A percentile compares a stretch with the other conserved stretches of the same genome.
Evolutionary conservation across 2,329 filamentous ascomycete species (phyloP).

Genomic region (Daldinia eschscholtzii): DNA sequence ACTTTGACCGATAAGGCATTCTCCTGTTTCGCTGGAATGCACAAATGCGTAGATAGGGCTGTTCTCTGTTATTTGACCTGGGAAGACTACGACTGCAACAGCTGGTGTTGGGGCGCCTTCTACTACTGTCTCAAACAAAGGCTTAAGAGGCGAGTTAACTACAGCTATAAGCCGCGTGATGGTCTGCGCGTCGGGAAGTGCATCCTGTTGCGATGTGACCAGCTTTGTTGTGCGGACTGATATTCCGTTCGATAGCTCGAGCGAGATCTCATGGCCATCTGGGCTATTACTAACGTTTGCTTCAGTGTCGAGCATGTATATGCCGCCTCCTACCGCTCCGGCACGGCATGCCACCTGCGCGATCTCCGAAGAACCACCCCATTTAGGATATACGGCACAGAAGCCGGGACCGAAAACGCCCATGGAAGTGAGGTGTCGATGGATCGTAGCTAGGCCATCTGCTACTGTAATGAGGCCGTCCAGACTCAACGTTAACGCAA

Average conservation of each 20-base stretch:
- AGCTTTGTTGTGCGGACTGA: conserved; percentile 67
- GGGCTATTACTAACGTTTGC: conserved; percentile 58
- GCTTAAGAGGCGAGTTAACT: conserved; percentile 72
- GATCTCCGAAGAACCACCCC: conserved; percentile 90
- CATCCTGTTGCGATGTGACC: conserved; percentile 59
- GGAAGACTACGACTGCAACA: conserved; percentile 77
- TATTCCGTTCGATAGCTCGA: conserved; percentile 70
- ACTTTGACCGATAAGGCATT: conserved; percentile 92
- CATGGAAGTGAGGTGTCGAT: conserved; percentile 86
- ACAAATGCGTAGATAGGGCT: conserved; percentile 71
- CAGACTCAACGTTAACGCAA: conserved; percentile 80
- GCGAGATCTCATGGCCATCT: conserved; percentile 53
- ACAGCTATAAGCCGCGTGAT: conserved; percentile 75
- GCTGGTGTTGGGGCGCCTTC: conserved; percentile 84
- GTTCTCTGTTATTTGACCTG: conserved; percentile 59
- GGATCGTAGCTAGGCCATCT: conserved; percentile 78
- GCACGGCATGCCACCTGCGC: conserved; percentile 92
- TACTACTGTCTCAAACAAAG: conserved; percentile 76
- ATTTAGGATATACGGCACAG: conserved; percentile 90
- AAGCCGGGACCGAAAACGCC: conserved; percentile 91
- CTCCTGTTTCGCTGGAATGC: conserved; percentile 91
- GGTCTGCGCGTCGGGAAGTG: conserved; percentile 48
- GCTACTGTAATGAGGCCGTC: conserved; percentile 70
- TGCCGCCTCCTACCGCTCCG: conserved; percentile 87
- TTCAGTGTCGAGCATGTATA: conserved; percentile 86